Conservation (phyloP, 768 basidiomycete species). For the Lentinula sp. region DNA sequence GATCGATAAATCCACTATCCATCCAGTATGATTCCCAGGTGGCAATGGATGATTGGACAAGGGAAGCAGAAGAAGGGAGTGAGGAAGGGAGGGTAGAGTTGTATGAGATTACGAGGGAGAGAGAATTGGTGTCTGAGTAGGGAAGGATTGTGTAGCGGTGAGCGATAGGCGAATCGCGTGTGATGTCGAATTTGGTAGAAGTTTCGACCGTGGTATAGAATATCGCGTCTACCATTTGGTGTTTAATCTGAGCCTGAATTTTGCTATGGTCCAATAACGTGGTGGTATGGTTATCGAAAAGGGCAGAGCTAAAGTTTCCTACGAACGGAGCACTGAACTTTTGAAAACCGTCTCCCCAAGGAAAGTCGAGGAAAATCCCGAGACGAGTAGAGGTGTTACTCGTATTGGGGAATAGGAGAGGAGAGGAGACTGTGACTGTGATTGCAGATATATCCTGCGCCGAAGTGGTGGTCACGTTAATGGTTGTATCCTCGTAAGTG, state of each 20-base stretch:
- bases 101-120: constrained; percentile 33
- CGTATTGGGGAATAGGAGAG: constrained; percentile 26
- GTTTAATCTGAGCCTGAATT: constrained; percentile 31
- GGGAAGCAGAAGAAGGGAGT: constrained; percentile 16
- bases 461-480: constrained; percentile 34
- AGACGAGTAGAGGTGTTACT: constrained; percentile 15
- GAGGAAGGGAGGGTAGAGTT: constrained; percentile 11
- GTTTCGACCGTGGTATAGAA: constrained; percentile 40
- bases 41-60: constrained; percentile 27
- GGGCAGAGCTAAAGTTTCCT: constrained; percentile 34
- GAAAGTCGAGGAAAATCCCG: constrained; percentile 51
- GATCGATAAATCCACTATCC: constrained; percentile 44
- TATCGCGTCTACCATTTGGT: constrained; percentile 31
- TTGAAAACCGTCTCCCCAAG: constrained; percentile 51
- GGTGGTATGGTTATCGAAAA: constrained; percentile 43
- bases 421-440: constrained; percentile 33
- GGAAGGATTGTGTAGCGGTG: constrained; percentile 47
- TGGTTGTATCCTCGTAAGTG: constrained; percentile 23
- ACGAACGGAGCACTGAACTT: constrained; percentile 59
- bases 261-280: constrained; percentile 17
- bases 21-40: constrained; percentile 46
- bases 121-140: constrained; percentile 14
- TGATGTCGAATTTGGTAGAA: constrained; percentile 26
- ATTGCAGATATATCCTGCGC: constrained; percentile 34
- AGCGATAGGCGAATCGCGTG: constrained; percentile 32